These are phyloP conservation scores for Aspergillus wentii DNA, from an alignment of 495 filamentous ascomycete genomes.

Conservation along the genomic window DNA sequence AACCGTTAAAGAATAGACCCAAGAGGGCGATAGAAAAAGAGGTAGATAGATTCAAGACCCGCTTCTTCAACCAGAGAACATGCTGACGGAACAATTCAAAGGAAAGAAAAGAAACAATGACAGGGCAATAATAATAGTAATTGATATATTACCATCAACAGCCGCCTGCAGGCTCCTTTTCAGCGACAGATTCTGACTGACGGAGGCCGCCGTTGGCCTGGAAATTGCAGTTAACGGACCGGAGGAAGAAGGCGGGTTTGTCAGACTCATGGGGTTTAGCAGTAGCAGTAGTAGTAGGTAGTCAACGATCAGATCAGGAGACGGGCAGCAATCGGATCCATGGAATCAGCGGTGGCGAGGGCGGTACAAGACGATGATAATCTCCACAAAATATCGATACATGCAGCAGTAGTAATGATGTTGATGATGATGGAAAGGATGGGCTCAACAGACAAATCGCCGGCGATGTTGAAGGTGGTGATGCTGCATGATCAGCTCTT, in stretches of 20 bases:
- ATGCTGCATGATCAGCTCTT: too few species aligned
- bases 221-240: constrained; percentile 44
- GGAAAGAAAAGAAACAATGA: constrained; percentile 15
- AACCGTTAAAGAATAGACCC: constrained; percentile 4
- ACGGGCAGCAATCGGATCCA: constrained; percentile 10
- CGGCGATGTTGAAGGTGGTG: too few species aligned
- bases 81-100: constrained; percentile 13
- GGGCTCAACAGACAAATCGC: too few species aligned
- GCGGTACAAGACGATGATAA: constrained; percentile 4
- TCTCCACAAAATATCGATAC: constrained; percentile 11
- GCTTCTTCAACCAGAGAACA: constrained; percentile 15
- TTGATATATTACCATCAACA: constrained; percentile 67
- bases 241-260: constrained; percentile 51
- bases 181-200: constrained; percentile 54
- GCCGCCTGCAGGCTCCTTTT: constrained; percentile 72
- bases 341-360: constrained; percentile 9
- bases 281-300: neutral
- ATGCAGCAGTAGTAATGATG: constrained; percentile 10
- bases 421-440: too few species aligned
- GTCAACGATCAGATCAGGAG: constrained; percentile 5
- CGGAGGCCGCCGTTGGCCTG: constrained; percentile 30
- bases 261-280: constrained; percentile 41
- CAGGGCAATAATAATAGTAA: constrained; percentile 14
- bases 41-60: constrained; percentile 5
- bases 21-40: constrained; percentile 1